Conservation (phyloP, 345 rosid species). For the Citrus trifoliata region DNA sequence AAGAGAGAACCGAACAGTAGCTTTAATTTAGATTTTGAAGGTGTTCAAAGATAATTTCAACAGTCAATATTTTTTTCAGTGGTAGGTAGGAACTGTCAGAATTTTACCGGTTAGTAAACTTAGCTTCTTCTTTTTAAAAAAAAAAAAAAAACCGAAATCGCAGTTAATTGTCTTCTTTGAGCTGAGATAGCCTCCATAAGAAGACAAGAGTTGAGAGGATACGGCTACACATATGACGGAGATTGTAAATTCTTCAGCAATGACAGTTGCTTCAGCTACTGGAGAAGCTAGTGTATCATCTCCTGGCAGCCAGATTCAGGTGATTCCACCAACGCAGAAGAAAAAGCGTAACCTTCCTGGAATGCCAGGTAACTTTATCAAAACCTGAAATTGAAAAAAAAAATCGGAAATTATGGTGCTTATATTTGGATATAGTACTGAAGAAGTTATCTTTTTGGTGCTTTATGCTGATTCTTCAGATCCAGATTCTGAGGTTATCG, state of each 20-base stretch:
- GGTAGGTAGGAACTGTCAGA: not conserved
- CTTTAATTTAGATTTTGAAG: not conserved
- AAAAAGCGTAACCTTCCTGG: constrained; percentile 83
- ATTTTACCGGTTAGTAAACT: not conserved
- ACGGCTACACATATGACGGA: constrained; percentile 24
- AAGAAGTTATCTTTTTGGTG: not conserved
- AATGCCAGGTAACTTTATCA: constrained; percentile 58
- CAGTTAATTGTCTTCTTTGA: not conserved
- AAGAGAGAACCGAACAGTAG: not conserved
- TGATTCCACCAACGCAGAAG: constrained; percentile 34
- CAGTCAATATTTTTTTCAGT: constrained; percentile 7
- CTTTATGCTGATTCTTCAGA: constrained; percentile 29
- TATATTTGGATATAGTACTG: not conserved
- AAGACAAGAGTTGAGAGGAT: not conserved
- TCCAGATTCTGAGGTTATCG: constrained; percentile 75
- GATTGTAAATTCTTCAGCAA: constrained; percentile 37
- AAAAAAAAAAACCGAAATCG: not conserved
- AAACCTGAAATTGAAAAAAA: not conserved
- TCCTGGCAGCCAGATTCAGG: constrained; percentile 26
- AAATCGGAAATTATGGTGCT: not conserved
- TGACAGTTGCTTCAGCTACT: constrained; percentile 41
- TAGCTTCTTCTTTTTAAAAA: not conserved
- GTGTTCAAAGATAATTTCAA: not conserved
- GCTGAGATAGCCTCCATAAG: not conserved
- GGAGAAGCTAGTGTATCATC: constrained; percentile 35